Evolutionary conservation across 2,329 filamentous ascomycete species (phyloP).

Genomic region (Chrysosphaeria jannelii): DNA sequence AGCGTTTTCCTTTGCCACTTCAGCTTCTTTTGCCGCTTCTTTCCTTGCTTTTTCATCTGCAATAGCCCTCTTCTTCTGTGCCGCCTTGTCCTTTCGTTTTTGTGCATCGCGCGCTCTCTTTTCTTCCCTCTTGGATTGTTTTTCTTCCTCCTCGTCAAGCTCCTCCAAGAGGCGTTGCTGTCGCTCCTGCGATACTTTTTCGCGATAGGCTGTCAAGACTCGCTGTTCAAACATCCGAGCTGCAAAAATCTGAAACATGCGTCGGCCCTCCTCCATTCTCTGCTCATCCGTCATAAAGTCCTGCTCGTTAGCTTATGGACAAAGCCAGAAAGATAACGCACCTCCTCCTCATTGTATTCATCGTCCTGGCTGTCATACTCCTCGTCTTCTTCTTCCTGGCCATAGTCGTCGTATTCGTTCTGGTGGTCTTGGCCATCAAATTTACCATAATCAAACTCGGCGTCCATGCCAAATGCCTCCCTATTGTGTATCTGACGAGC

Average conservation of each 20-base stretch:
- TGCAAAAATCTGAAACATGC: constrained; percentile 99
- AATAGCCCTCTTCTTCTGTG: constrained; percentile 58
- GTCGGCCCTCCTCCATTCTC: constrained; percentile 89
- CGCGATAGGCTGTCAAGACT: constrained; percentile 85
- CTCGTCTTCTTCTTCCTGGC: constrained; percentile 18
- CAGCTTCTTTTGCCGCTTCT: constrained; percentile 68
- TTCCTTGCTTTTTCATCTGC: constrained; percentile 75
- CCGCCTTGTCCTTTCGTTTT: constrained; percentile 83
- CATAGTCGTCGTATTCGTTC: constrained; percentile 26
- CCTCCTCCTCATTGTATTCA: constrained; percentile 56
- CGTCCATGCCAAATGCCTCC: constrained; percentile 24
- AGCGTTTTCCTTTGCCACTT: constrained; percentile 47
- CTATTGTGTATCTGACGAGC: constrained; percentile 78
- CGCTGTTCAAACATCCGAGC: constrained; percentile 97
- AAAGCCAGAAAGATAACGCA: constrained; percentile 7
- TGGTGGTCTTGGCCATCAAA: constrained; percentile 10
- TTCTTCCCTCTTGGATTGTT: constrained; percentile 51
- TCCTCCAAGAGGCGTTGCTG: constrained; percentile 79
- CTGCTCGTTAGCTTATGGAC: constrained; percentile 15
- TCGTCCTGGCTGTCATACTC: constrained; percentile 33
- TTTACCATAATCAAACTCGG: constrained; percentile 7
- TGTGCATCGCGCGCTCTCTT: constrained; percentile 87
- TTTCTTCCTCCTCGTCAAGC: constrained; percentile 54
- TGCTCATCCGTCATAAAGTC: constrained; percentile 94
- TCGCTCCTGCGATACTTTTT: constrained; percentile 82